Evolutionary conservation across 73 alveolate species (phyloP).

Genomic region (Paramecium caudatum): DNA sequence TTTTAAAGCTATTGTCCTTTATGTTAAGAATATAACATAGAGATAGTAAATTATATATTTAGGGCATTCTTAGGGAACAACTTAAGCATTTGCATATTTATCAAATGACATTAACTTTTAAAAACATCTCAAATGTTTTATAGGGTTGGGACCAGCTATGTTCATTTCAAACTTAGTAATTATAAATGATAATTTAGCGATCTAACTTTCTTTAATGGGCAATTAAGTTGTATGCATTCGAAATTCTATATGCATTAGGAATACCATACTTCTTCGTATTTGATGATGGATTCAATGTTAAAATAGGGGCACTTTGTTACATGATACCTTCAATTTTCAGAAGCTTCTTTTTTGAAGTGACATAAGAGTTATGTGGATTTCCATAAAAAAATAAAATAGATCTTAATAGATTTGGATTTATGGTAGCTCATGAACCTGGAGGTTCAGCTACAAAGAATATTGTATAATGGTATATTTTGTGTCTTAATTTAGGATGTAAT

Average conservation of each 20-base stretch:
- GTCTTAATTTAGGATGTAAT: conserved; percentile 84
- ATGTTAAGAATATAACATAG: background rate
- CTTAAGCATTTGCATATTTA: conserved; percentile 50
- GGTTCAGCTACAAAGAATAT: conserved; percentile 21
- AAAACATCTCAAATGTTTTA: conserved; percentile 49
- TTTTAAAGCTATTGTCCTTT: conserved; percentile 26
- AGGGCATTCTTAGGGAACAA: conserved; percentile 61
- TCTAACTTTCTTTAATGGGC: conserved; percentile 27
- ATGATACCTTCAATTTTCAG: conserved; percentile 50
- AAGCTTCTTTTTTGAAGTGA: conserved; percentile 78
- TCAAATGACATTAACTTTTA: conserved; percentile 24
- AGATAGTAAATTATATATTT: conserved; percentile 29
- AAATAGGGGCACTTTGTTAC: conserved; percentile 73
- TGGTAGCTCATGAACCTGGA: conserved; percentile 82
- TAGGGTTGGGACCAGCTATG: conserved; percentile 65
- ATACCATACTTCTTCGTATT: conserved; percentile 61
- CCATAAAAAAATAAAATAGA: conserved; percentile 78
- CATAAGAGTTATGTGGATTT: conserved; percentile 78
- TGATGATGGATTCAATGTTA: conserved; percentile 62
- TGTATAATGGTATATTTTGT: conserved; percentile 71
- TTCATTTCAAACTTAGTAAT: conserved; percentile 26
- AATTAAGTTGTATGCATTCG: background rate
- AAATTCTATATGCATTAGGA: conserved; percentile 19
- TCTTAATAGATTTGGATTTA: conserved; percentile 78
- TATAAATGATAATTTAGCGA: background rate